Conservation (phyloP, 23 red algal species). For the Agarophyton chilense region DNA sequence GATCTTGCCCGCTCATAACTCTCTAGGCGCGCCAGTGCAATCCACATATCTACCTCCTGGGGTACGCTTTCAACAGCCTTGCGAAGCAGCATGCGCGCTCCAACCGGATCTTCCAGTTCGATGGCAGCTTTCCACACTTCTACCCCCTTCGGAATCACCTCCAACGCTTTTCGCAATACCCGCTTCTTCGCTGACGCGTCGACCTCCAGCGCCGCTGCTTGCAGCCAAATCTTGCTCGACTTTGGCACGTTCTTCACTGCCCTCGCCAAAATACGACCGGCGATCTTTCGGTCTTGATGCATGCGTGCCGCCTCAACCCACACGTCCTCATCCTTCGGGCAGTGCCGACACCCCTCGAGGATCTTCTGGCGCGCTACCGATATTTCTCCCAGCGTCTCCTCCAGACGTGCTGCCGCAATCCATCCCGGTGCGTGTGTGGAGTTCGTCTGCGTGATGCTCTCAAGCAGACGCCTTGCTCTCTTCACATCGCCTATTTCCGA, state of each 20-base stretch:
- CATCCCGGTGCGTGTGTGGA: slow-evolving; percentile 80
- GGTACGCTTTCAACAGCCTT: slow-evolving; percentile 84
- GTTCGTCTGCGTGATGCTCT: slow-evolving; percentile 76
- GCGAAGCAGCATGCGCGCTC: slow-evolving; percentile 56
- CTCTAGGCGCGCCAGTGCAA: slow-evolving; percentile 75
- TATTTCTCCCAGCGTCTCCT: slow-evolving; percentile 71
- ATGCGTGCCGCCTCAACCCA: slow-evolving; percentile 88
- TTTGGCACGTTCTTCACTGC: slow-evolving; percentile 75
- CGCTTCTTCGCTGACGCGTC: slow-evolving; percentile 24
- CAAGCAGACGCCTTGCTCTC: slow-evolving; percentile 71
- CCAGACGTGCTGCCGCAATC: slow-evolving; percentile 90
- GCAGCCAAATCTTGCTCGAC: slow-evolving; percentile 80
- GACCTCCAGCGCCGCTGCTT: slow-evolving; percentile 70
- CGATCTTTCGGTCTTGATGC: slow-evolving; percentile 41
- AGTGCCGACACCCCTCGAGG: slow-evolving; percentile 68
- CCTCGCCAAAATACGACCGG: slow-evolving; percentile 65
- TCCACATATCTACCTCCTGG: slow-evolving; percentile 75
- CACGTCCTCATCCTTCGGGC: slow-evolving; percentile 80
- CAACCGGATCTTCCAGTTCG: slow-evolving; percentile 69
- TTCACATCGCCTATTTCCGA: slow-evolving; percentile 79
- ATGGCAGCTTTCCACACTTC: slow-evolving; percentile 74
- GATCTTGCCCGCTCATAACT: slow-evolving; percentile 54
- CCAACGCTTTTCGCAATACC: slow-evolving; percentile 82
- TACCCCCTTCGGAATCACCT: slow-evolving; percentile 71
- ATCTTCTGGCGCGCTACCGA: slow-evolving; percentile 70